Evolutionary conservation across 2,329 filamentous ascomycete genomes (phyloP).

Genomic region (Diaporthe humulicola): DNA sequence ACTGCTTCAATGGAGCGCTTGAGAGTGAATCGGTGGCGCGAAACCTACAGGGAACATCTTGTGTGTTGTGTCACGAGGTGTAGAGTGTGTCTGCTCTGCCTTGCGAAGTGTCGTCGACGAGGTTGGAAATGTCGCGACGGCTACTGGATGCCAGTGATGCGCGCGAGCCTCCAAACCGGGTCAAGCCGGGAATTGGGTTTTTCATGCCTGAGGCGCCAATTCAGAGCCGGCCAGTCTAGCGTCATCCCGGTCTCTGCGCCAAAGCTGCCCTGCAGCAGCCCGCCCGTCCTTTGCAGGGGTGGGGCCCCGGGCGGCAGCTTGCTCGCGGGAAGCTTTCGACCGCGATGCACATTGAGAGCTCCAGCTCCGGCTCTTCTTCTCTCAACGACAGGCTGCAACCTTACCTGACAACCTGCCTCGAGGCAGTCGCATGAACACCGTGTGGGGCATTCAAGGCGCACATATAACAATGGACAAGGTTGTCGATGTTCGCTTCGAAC

Average conservation of each 20-base stretch:
- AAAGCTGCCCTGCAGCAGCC: slow-evolving; percentile 12
- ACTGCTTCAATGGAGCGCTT: not conserved
- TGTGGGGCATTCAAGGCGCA: not conserved
- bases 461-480: slow-evolving; percentile 68
- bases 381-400: slow-evolving; percentile 7
- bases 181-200: slow-evolving; percentile 37
- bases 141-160: slow-evolving; percentile 39
- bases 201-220: slow-evolving; percentile 37
- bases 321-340: not conserved
- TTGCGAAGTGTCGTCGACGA: slow-evolving; percentile 45
- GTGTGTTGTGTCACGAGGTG: slow-evolving; percentile 39
- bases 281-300: slow-evolving; percentile 15
- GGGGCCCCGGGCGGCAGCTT: slow-evolving; percentile 19
- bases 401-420: not conserved
- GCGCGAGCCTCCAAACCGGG: slow-evolving; percentile 38
- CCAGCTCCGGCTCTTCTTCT: not conserved
- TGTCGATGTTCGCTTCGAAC: slow-evolving; percentile 74
- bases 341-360: slow-evolving; percentile 4
- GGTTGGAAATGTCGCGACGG: slow-evolving; percentile 38
- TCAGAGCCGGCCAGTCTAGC: slow-evolving; percentile 18
- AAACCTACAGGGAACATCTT: slow-evolving; percentile 50
- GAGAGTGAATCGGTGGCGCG: not conserved
- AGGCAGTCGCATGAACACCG: slow-evolving; percentile 16
- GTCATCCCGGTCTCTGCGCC: not conserved
- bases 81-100: slow-evolving; percentile 44